Evolutionary conservation across 192 early-diverging fungal species (phyloP), one percentile per base, ranked within the genome.

Genomic region (Kickxella alabastrina): DNA sequence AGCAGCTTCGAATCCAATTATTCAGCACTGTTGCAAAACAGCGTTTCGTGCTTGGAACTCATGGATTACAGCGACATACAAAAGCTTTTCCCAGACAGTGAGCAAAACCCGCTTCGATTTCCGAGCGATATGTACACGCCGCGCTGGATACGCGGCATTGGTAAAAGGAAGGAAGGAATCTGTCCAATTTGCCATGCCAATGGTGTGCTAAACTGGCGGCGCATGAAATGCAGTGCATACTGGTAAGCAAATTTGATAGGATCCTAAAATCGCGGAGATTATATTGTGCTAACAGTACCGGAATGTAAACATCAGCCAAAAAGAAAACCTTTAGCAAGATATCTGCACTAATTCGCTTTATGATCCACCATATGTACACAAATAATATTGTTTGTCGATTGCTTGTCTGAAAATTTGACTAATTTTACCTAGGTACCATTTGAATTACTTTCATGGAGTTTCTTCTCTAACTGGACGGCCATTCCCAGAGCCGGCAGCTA

Each of bases 161-260:
- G 76, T 9, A 60, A 61, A 31, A 53, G 43, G 2, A 80, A 80
- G 39, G 76, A 78, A 36, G 79, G 71, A 21, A 55, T 80, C n/a
- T 80, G 79, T 48, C 67, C 70, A 4, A 39, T 67, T 1, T 80
- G 79, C 47, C 56, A 47, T 38, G 47, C 41, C 29, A 56, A 35
- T 9, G 62, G 70, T 10, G 28, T 49, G 23, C 43, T 59, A 13
- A 60, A 53, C 13, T 78, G 76, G 76, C 61, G 56, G 27, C 65
- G 65, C 36, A 70, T 75, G 63, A 80, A 80, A 48, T 71, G 68
- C 56, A 78, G 75, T 28, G 79, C 79, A 21, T 80, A 78, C 43
- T 80, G 79, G 79, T 78, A 78, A 50, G 57, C 31, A 34, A 28
- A n/a, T n/a, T n/a, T n/a, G n/a, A n/a, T n/a, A n/a, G n/a, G n/a